Conservation (phyloP, 148 eudicot species). For the Chenopodium album region DNA sequence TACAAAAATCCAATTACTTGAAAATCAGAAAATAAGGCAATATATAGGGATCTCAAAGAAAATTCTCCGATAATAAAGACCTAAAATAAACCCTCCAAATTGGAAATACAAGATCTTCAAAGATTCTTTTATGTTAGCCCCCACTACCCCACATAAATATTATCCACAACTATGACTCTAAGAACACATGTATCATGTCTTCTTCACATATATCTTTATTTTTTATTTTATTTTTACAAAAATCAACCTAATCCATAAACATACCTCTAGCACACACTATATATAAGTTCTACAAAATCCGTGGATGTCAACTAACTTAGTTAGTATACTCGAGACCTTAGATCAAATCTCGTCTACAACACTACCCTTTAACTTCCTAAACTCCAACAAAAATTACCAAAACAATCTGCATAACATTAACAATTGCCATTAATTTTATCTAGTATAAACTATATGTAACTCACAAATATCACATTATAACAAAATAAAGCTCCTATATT, state of each 20-base stretch:
- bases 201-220: background rate
- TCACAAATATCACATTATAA: constrained; percentile 8
- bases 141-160: background rate
- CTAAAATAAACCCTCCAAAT: constrained; percentile 14
- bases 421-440: background rate
- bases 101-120: constrained; percentile 18
- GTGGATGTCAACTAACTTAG: background rate
- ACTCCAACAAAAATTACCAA: too few species aligned
- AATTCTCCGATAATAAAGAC: background rate
- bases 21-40: background rate
- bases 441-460: background rate
- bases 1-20: constrained; percentile 14
- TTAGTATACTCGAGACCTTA: too few species aligned
- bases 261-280: background rate
- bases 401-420: background rate
- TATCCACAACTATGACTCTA: constrained; percentile 1
- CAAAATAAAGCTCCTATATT: background rate
- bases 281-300: background rate
- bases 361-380: too few species aligned
- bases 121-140: constrained; percentile 6
- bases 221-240: background rate
- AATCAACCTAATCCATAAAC: background rate
- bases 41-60: constrained; percentile 3
- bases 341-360: too few species aligned
- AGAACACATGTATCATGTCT: constrained; percentile 17